Base-by-base conservation (phyloP, 2,329 filamentous ascomycete species). In the Neonectria magnoliae region DNA sequence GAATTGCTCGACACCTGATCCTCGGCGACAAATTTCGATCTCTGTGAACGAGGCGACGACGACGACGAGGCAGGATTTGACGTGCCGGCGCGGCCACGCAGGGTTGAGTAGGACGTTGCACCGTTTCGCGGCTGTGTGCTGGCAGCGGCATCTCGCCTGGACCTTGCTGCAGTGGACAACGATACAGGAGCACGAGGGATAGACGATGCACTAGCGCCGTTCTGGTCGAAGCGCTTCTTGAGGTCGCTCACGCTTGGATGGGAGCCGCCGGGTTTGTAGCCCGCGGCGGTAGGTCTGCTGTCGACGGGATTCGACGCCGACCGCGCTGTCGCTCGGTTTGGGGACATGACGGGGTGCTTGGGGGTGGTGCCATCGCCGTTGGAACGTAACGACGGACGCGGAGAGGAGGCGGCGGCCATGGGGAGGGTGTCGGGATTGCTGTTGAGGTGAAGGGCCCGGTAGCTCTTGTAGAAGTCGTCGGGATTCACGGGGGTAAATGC, bases 231-330 rank as follows among this genome's bases (percentile, higher is more conserved):
- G 59, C 87, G 90, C 78, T 90, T 93, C 73, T 92, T 90, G 67
- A 96, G 83, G 75, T 96, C 92, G 79, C 91, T 93, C 71, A 96
- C 91, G 65, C 91, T 94, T n/a, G 89, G 84, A 69, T 91, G 85
- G 70, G 79, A 72, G 51, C 76, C 75, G 56, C 74, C 73, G 45
- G 74, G 72, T 56, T 78, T 70, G 65, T 75, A 80, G 59, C 75
- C 68, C 50, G 70, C 69, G 50, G 73, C 69, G 51, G 62, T 56
- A 44, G 77, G 69, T 68, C 78, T 82, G 71, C 83, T 82, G 65
- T 85, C 85, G 55, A 85, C 74, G 42, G 88, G 86, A 70, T 83
- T 87, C 47, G 88, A 90, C 58, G 81, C 84, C 27, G 88, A 88
- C 64, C 88, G 86, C 63, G 80, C 72, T 62, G 79, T 79, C 60